A percentile compares a stretch with the other conserved stretches of the same genome.
These are phyloP conservation scores for Amphicarpaea edgeworthii DNA, from an alignment of 306 rosid species.

Conservation along the genomic window DNA sequence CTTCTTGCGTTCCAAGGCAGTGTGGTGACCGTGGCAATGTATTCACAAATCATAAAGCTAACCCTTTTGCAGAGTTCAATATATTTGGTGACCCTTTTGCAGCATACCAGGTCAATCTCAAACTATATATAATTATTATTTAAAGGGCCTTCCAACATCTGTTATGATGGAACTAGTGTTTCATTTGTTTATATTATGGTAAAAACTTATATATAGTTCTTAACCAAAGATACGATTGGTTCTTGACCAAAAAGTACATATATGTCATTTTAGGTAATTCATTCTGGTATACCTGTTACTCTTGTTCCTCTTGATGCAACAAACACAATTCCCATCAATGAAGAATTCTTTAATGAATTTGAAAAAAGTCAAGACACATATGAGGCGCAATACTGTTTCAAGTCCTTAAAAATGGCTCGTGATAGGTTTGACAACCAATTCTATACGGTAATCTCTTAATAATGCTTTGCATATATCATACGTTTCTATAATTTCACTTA, in stretches of 20 bases:
- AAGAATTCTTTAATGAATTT: constrained; percentile 70
- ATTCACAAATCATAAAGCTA: constrained; percentile 66
- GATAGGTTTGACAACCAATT: constrained; percentile 77
- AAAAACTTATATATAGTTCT: background rate
- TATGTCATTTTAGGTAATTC: constrained; percentile 71
- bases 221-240: background rate
- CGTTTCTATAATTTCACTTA: background rate
- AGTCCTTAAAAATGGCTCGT: constrained; percentile 84
- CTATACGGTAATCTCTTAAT: constrained; percentile 61
- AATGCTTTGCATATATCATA: background rate
- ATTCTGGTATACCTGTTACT: constrained; percentile 89
- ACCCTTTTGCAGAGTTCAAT: constrained; percentile 95
- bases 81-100: constrained; percentile 96
- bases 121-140: background rate
- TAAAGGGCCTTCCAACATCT: background rate
- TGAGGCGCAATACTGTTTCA: constrained; percentile 85
- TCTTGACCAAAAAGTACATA: constrained; percentile 22
- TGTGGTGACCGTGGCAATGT: constrained; percentile 87
- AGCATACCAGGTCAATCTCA: constrained; percentile 73
- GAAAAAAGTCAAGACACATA: constrained; percentile 72
- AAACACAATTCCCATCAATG: constrained; percentile 78
- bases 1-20: constrained; percentile 65
- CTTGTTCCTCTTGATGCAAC: constrained; percentile 95
- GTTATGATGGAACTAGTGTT: background rate
- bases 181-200: background rate